Evolutionary conservation across 73 alveolate species (phyloP), one percentile per base, ranked within the genome.

Genomic region (Durusdinium trenchii): DNA sequence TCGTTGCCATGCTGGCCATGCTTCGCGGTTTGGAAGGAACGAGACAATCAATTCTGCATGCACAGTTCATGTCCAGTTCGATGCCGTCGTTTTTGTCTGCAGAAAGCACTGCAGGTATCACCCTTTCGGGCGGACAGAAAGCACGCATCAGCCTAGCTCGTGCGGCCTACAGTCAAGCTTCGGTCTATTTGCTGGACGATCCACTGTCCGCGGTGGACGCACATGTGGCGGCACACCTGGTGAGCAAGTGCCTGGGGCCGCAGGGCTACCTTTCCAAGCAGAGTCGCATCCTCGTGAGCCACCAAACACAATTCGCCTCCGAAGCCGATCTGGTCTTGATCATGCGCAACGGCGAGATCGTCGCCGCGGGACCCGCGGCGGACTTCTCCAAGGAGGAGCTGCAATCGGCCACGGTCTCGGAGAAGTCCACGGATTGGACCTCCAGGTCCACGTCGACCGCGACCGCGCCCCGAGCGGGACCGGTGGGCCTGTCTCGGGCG

Each of bases 91-190:
- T n/a, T n/a, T n/a, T n/a, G n/a, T n/a, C n/a, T n/a, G n/a, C n/a
- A n/a, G n/a, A n/a, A n/a, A n/a, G n/a, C n/a, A n/a, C 81, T 43
- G 73, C n/a, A 78, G 91, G 91, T 67, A 81, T 90, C 86, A 90
- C 62, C 73, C 83, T 90, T 51, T 90, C 96, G 5, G 96, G 96
- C 12, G 96, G 96, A 35, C 96, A 90, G 71, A 99, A 99, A 96
- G 99, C 99, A 1, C 99, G 99, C 78, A 99, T 99, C 43, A 67
- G 99, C 36, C 99, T 99, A 73, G 99, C 99, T 47, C 99, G 99
- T 38, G 99, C 99, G 26, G 99, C 99, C 69, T 99, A 99, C 97
- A 99, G 99, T 51, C 98, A 94, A 40, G 99, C 99, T 52, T 98
- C 99, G 46, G 71, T 99, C 28, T 99, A 89, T 48, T 86, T 99